Percentiles rank a stretch among this genome's conserved stretches.
Conservation (phyloP, 148 eudicot species). For the Rhododendron kiyosumense region DNA sequence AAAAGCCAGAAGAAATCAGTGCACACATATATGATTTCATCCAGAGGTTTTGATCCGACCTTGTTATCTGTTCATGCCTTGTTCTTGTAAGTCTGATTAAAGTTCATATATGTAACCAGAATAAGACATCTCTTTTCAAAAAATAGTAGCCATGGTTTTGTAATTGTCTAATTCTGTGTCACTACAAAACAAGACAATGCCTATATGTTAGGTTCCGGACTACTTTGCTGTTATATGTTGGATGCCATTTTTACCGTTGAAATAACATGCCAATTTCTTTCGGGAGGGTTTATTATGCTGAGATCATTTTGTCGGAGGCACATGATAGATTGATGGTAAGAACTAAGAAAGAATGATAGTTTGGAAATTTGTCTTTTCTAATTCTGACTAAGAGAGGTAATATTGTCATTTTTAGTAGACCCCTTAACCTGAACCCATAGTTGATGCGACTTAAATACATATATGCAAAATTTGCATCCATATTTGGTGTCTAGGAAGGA, state of each 20-base stretch:
- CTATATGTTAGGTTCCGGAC: background rate
- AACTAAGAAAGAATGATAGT: background rate
- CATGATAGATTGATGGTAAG: background rate
- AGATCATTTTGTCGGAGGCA: background rate
- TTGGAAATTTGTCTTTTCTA: background rate
- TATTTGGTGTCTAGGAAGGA: background rate
- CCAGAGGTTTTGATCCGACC: conserved; percentile 27
- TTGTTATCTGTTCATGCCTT: background rate
- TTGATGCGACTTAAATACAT: background rate
- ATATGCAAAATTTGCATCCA: background rate
- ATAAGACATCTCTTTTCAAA: background rate
- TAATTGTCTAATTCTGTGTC: background rate
- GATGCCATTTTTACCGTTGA: background rate
- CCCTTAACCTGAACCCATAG: background rate
- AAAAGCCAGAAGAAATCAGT: conserved; percentile 51
- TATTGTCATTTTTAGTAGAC: background rate
- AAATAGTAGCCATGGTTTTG: background rate
- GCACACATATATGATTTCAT: conserved; percentile 48
- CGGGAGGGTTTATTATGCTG: background rate
- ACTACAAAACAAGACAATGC: background rate
- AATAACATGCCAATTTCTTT: background rate
- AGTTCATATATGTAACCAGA: background rate
- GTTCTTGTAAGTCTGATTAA: background rate
- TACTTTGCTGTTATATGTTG: background rate
- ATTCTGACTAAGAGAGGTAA: background rate